Conservation (phyloP, 2,329 filamentous ascomycete species). For the Trichoderma aggressivum region DNA sequence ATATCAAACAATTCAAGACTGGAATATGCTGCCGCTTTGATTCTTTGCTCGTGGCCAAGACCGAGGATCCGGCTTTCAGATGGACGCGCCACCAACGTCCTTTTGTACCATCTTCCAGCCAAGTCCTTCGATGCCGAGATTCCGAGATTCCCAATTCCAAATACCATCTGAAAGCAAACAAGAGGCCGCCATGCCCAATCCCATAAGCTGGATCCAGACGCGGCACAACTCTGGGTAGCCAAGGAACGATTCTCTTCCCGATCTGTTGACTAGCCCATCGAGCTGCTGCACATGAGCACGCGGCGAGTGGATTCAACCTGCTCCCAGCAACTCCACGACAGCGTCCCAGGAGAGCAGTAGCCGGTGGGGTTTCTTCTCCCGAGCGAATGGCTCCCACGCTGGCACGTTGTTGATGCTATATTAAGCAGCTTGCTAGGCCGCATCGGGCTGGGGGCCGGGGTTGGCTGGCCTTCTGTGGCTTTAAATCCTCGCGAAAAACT, state of each 20-base stretch:
- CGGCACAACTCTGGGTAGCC: not conserved
- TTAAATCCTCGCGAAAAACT: conserved; percentile 1
- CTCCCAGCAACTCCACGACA: not conserved
- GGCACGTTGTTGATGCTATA: conserved; percentile 9
- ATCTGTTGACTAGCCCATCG: not conserved
- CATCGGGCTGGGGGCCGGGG: not conserved
- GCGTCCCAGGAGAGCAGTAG: not conserved
- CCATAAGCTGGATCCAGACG: not conserved
- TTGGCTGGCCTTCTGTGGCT: not conserved
- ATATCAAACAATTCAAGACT: not conserved
- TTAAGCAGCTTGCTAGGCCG: conserved; percentile 8
- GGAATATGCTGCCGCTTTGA: not conserved
- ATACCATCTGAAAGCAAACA: not conserved
- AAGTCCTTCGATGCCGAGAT: not conserved
- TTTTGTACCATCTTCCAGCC: not conserved
- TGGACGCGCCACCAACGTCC: not conserved
- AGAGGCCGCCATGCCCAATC: not conserved
- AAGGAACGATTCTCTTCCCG: conserved; percentile 9
- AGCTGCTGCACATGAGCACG: not conserved
- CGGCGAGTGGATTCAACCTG: not conserved
- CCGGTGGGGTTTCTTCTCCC: not conserved
- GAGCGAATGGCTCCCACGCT: not conserved
- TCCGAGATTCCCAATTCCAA: conserved; percentile 9
- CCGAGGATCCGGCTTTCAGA: not conserved
- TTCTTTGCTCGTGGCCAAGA: not conserved